Evolutionary conservation across 2,329 filamentous ascomycete genomes (phyloP), one percentile per base, ranked within the genome.

Genomic region (Huntiella moniliformis): DNA sequence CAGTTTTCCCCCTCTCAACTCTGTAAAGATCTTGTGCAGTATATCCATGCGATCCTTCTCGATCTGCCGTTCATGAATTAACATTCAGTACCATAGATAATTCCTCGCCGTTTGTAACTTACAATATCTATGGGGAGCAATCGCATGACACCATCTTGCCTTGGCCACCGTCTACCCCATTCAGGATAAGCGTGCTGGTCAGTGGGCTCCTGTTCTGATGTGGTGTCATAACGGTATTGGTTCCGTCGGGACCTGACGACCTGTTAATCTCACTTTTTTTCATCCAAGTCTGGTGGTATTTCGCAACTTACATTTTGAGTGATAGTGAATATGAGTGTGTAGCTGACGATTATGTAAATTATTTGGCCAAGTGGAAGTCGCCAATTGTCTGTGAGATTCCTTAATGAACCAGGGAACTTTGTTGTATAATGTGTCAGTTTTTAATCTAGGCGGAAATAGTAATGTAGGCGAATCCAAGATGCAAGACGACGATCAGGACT

Each of bases 41-140:
- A 88, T 79, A 56, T 92, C 84, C 56, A 88, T 70, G 53, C 82
- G 74, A 58, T 86, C 80, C 56, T 78, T 73, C 60, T 91, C 84
- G 51, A 69, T 65, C 72, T 82, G 41, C 13, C 48, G 56, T 52
- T 11, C 16, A 36, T 44, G 2, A 34, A 28, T 36, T 37, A 36
- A 18, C 4, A 43, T 7, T 34, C 16, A 31, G 37, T 7, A 38
- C 6, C 33, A 37, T 4, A 36, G 8, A n/a, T 17, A 49, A 66
- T n/a, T 13, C 4, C 11, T 15, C 11, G 6, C 28, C 6, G n/a
- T 33, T 4, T 12, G 32, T 7, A 11, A 37, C 39, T 60, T 64
- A 81, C 78, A 61, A 80, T 74, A 59, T 91, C 84, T 58, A 82
- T 81, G 16, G 84, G 84, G 52, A 81, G 74, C 61, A 83, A 67